A percentile compares a stretch with the other conserved stretches of the same genome.
phyloP scores from a whole-genome alignment of 805 yeast species.

The Candida peoriensis region DNA sequence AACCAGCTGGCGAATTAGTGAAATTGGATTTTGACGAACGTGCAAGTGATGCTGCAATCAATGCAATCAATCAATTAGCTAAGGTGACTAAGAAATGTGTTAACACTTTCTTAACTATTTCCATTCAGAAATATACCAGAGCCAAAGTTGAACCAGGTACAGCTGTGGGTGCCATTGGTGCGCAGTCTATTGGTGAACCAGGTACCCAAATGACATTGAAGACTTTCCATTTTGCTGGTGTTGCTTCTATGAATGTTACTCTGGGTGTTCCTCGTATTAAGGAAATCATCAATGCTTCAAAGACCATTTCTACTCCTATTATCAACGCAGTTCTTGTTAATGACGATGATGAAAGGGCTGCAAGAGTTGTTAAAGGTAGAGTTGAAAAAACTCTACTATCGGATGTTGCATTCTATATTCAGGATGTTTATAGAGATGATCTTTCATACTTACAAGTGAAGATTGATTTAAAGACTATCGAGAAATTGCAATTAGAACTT shows the following conservation, averaged over 20 bases:
- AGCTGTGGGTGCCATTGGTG: constrained; percentile 99
- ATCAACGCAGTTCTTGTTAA: constrained; percentile 92
- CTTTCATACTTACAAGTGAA: constrained; percentile 76
- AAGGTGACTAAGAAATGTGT: constrained; percentile 63
- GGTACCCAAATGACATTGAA: constrained; percentile 98
- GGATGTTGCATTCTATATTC: constrained; percentile 85
- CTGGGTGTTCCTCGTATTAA: constrained; percentile 99
- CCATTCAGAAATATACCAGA: constrained; percentile 74
- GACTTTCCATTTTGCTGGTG: constrained; percentile 99
- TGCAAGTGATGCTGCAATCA: constrained; percentile 31
- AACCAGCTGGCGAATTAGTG: constrained; percentile 41
- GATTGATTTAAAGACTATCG: constrained; percentile 80
- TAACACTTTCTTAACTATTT: constrained; percentile 61
- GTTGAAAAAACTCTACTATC: constrained; percentile 85
- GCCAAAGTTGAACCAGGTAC: constrained; percentile 99
- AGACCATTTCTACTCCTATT: constrained; percentile 91
- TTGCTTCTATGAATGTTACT: constrained; percentile 97
- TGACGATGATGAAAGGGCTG: constrained; percentile 93
- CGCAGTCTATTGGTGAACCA: constrained; percentile 98
- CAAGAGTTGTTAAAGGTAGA: constrained; percentile 97
- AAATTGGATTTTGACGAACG: constrained; percentile 33
- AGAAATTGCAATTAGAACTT: constrained; percentile 83
- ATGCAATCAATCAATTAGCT: constrained; percentile 56
- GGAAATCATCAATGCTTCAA: constrained; percentile 96
- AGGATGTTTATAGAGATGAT: constrained; percentile 85